Evolutionary conservation across 2,329 filamentous ascomycete species (phyloP).

Genomic region (Pestalotiopsis fici): DNA sequence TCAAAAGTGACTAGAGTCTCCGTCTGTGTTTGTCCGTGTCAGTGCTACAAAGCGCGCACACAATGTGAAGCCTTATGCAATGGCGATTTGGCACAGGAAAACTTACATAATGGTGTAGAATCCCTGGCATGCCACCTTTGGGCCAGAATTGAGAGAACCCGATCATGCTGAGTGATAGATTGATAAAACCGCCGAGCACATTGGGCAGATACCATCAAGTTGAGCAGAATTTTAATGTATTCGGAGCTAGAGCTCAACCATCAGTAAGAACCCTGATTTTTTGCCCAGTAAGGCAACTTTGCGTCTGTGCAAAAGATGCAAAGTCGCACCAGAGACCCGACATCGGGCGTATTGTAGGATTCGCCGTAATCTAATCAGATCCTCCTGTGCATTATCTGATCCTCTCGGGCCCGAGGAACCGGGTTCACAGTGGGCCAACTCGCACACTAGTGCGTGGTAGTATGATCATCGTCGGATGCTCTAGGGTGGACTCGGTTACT

Average conservation of each 20-base stretch:
- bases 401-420: not conserved
- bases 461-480: not conserved
- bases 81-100: no score
- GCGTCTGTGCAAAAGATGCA: no score
- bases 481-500: not conserved
- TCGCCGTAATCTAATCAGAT: not conserved
- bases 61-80: no score
- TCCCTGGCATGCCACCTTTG: not conserved
- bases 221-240: no score
- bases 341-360: not conserved
- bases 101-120: constrained; percentile 3
- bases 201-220: not conserved
- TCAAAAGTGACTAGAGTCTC: constrained; percentile 3
- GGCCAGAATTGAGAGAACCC: constrained; percentile 2
- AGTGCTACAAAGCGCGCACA: not conserved
- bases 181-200: not conserved
- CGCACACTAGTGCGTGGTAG: not conserved
- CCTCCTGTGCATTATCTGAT: not conserved
- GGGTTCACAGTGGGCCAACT: not conserved
- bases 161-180: not conserved
- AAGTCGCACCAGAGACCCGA: not conserved
- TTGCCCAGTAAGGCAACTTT: no score
- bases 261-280: no score
- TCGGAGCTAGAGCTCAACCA: no score
- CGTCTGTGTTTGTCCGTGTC: not conserved